phyloP scores from a whole-genome alignment of 2,329 filamentous ascomycete genomes.

The Orbilia brochopaga region DNA sequence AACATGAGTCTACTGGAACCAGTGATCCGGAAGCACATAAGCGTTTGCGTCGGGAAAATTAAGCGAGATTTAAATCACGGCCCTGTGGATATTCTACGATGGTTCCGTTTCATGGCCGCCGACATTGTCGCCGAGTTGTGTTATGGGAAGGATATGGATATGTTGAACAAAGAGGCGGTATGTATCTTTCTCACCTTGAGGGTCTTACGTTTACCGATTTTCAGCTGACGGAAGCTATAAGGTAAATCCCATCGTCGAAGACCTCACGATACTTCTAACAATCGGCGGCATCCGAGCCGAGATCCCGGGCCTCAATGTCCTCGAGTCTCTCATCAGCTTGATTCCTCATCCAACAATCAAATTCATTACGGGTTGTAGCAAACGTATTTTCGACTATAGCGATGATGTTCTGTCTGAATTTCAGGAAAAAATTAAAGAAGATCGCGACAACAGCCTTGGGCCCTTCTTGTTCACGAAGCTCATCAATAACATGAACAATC shows the following conservation, averaged over 20 bases:
- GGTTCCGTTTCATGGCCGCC: conserved; percentile 1
- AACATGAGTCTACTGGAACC: conserved; percentile 27
- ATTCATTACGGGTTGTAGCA: neutral
- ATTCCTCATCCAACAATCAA: neutral
- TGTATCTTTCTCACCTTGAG: neutral
- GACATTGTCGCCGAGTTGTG: conserved; percentile 21
- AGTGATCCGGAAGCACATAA: conserved; percentile 14
- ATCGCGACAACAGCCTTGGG: neutral
- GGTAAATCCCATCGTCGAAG: neutral
- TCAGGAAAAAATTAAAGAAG: neutral
- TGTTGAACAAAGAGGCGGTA: neutral
- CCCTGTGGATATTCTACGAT: neutral
- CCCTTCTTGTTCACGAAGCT: neutral
- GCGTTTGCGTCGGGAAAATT: conserved; percentile 2
- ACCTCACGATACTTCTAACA: neutral
- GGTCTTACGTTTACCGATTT: neutral
- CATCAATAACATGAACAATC: neutral
- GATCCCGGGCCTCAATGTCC: neutral
- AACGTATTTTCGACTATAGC: neutral
- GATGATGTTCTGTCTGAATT: neutral
- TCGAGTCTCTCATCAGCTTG: neutral
- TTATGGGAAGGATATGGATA: conserved; percentile 14
- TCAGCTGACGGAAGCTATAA: neutral
- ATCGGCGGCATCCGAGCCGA: neutral
- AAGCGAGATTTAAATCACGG: neutral